Conservation (phyloP, 805 yeast species). For the Groenewaldozyma salmanticensis region DNA sequence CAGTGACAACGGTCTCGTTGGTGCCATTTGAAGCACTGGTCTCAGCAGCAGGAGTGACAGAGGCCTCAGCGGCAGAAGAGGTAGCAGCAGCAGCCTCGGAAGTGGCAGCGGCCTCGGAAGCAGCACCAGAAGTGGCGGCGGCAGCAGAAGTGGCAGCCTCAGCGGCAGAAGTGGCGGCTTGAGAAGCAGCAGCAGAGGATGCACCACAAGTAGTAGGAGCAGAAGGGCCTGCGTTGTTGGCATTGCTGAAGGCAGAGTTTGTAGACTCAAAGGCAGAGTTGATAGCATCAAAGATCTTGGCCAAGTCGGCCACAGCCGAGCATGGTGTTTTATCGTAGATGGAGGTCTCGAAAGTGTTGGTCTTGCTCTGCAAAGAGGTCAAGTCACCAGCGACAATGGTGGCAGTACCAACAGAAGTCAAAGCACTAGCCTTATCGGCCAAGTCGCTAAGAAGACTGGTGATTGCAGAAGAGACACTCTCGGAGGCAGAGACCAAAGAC, state of each 20-base stretch:
- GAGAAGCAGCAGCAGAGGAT: no score
- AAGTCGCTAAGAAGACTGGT: constrained; percentile 14
- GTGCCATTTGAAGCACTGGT: no score
- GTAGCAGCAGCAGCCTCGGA: no score
- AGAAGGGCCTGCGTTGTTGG: constrained; percentile 1
- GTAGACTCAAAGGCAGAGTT: constrained; percentile 8
- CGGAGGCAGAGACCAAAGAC: constrained; percentile 7
- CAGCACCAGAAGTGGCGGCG: no score
- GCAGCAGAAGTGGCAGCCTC: no score
- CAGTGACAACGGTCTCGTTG: no score
- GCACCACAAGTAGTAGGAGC: no score
- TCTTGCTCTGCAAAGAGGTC: constrained; percentile 3
- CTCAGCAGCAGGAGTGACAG: no score
- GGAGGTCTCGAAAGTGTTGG: constrained; percentile 3
- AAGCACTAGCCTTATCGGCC: constrained; percentile 19
- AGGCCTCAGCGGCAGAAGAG: no score
- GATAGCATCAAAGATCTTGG: constrained; percentile 9
- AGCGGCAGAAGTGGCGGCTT: no score
- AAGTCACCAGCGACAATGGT: constrained; percentile 11
- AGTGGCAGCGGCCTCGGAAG: no score
- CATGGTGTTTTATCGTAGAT: constrained; percentile 11
- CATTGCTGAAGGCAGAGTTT: constrained; percentile 6
- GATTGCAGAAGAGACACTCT: constrained; percentile 8
- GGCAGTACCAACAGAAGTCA: constrained; percentile 17
- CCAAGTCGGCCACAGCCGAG: constrained; percentile 8